A percentile compares a stretch with the other conserved stretches of the same genome.
Conservation (phyloP, 148 eudicot genomes). For the Vaccinium macrocarpon region DNA sequence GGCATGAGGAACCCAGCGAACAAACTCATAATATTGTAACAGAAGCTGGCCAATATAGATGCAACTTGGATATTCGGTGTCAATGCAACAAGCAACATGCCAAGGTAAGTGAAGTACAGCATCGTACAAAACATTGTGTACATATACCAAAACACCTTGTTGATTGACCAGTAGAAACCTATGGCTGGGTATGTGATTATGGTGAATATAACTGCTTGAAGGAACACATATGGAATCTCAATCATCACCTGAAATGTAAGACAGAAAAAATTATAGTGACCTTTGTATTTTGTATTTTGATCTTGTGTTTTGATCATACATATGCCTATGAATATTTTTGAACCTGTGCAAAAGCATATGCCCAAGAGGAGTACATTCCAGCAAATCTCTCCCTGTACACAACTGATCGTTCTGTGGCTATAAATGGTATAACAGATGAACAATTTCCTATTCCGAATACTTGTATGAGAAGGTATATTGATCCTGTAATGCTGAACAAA, state of each 20-base stretch:
- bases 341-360: constrained; percentile 53
- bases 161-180: constrained; percentile 33
- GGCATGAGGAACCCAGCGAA: constrained; percentile 46
- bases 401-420: constrained; percentile 35
- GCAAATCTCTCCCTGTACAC: constrained; percentile 41
- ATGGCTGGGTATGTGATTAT: constrained; percentile 32
- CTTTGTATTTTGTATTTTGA: too few species aligned
- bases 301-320: neutral
- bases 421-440: constrained; percentile 32
- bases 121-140: constrained; percentile 20
- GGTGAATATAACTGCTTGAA: constrained; percentile 27
- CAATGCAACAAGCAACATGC: constrained; percentile 33
- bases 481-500: constrained; percentile 31
- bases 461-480: constrained; percentile 29
- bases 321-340: neutral
- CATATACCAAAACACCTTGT: constrained; percentile 25
- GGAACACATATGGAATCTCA: constrained; percentile 33
- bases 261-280: neutral
- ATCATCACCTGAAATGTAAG: constrained; percentile 25
- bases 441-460: constrained; percentile 35
- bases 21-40: constrained; percentile 26
- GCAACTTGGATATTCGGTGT: constrained; percentile 31
- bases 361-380: constrained; percentile 39
- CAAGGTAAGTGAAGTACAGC: constrained; percentile 22
- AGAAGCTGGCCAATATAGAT: constrained; percentile 20